Evolutionary conservation across 2,329 filamentous ascomycete species (phyloP), one percentile per base, ranked within the genome.

Genomic region (Arachnomyces sp.): DNA sequence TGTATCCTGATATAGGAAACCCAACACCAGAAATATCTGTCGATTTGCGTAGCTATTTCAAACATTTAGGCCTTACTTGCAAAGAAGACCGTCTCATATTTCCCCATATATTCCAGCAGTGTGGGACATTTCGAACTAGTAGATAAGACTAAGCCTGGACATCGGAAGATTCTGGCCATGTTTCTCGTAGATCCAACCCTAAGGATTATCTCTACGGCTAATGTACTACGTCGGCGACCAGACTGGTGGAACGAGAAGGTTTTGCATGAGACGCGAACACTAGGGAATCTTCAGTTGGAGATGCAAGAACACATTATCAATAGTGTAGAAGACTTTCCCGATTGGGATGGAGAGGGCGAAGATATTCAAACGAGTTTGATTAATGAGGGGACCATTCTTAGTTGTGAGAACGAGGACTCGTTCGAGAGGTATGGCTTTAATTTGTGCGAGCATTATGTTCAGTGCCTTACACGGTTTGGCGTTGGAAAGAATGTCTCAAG

Each of bases 21-120:
- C n/a, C 31, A 46, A 8, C 38, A 53, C 6, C 43, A 40, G 17
- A 60, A 58, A 7, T 28, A 5, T 29, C 43, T 46, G 28, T 56
- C 21, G 31, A 54, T 21, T 45, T 63, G 3, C 38, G 44, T 31
- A 33, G 51, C 13, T 39, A 56, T n/a, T 68, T 59, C 40, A 37
- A 48, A 13, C 68, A 70, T 2, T 50, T 81, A 6, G 37, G 38
- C 21, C 32, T 52, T 7, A 31, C 29, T 7, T 49, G 46, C 31
- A 45, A 37, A 36, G 35, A 51, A 39, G 46, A 43, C 3, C 48
- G 46, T 18, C 43, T 52, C 15, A 12, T 52, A n/a, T 52, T 50
- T 21, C 48, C 48, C 9, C 50, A 52, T 31, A 32, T 36, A n/a
- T 31, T 47, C 32, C 45, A 49, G 28, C 47, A 49, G 36, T 7